Percentiles rank a stretch among this genome's conserved stretches.
Evolutionary conservation across 108 stramenopile genomes (phyloP).

Genomic region (Stephanodiscus triporus): DNA sequence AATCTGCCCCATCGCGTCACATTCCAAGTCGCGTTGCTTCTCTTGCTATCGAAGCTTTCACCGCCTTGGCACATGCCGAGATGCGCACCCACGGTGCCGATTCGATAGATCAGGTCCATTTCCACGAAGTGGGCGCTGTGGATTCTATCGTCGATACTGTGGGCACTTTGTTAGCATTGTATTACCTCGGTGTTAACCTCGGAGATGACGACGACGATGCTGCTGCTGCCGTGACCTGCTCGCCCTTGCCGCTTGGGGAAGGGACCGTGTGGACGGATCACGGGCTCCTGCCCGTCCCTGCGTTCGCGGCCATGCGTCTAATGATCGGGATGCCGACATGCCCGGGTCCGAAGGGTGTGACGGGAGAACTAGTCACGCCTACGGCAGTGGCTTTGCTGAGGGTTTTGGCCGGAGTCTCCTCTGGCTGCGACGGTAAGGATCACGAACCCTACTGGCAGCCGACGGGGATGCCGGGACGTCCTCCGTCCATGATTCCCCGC

Average conservation of each 20-base stretch:
- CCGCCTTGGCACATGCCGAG: constrained; percentile 87
- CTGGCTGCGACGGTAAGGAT: background rate
- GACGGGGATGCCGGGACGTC: constrained; percentile 56
- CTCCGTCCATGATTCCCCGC: constrained; percentile 72
- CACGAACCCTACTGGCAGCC: constrained; percentile 18
- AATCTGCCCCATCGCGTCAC: constrained; percentile 45
- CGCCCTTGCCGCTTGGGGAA: constrained; percentile 84
- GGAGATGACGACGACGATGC: constrained; percentile 22
- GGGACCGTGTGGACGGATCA: constrained; percentile 93
- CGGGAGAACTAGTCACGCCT: constrained; percentile 91
- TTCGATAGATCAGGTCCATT: constrained; percentile 81
- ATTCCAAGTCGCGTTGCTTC: constrained; percentile 74
- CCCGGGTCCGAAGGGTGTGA: constrained; percentile 79
- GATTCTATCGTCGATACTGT: constrained; percentile 94
- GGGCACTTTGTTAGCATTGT: constrained; percentile 82
- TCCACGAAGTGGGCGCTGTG: constrained; percentile 94
- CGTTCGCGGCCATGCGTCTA: constrained; percentile 87
- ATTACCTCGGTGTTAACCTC: constrained; percentile 68
- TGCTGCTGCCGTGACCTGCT: constrained; percentile 59
- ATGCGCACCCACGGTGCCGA: constrained; percentile 82
- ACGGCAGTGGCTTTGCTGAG: constrained; percentile 90
- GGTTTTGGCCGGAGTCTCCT: constrained; percentile 56
- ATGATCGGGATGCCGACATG: constrained; percentile 87
- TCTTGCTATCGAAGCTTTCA: constrained; percentile 77
- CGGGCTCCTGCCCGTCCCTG: constrained; percentile 93